These are phyloP conservation scores for Beta macrorhiza DNA, from an alignment of 179 eudicot genomes.

Conservation along the genomic window DNA sequence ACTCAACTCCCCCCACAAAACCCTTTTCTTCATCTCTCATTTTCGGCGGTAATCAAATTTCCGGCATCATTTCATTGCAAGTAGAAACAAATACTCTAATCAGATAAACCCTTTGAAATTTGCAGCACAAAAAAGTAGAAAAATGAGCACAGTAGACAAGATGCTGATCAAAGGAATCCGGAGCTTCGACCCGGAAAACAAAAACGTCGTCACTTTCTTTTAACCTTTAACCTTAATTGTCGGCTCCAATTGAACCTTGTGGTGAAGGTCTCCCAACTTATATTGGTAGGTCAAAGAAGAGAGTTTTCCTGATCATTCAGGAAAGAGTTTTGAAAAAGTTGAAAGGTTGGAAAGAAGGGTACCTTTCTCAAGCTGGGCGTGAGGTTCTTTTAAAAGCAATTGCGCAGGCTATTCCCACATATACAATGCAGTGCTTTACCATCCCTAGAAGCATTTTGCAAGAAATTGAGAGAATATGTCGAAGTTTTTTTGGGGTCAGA, in stretches of 20 bases:
- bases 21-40: background rate
- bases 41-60: background rate
- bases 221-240: constrained; percentile 88
- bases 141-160: constrained; percentile 93
- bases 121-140: background rate
- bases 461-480: too few species aligned
- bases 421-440: too few species aligned
- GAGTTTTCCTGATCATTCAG: too few species aligned
- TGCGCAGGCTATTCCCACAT: too few species aligned
- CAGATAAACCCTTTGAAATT: background rate
- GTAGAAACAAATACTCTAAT: background rate
- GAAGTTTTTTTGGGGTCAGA: too few species aligned
- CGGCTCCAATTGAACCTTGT: constrained; percentile 49
- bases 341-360: too few species aligned
- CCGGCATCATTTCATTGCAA: constrained; percentile 19
- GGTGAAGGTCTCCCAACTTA: too few species aligned
- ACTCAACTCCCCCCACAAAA: background rate
- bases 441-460: too few species aligned
- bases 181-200: constrained; percentile 94
- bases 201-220: constrained; percentile 85
- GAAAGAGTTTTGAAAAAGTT: too few species aligned
- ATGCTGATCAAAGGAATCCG: constrained; percentile 95
- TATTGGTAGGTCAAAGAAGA: too few species aligned
- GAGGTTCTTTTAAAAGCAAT: too few species aligned
- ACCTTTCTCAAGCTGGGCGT: too few species aligned